Base-by-base conservation (phyloP, 1,284 basidiomycete genomes). In the Puccinia coronata region DNA sequence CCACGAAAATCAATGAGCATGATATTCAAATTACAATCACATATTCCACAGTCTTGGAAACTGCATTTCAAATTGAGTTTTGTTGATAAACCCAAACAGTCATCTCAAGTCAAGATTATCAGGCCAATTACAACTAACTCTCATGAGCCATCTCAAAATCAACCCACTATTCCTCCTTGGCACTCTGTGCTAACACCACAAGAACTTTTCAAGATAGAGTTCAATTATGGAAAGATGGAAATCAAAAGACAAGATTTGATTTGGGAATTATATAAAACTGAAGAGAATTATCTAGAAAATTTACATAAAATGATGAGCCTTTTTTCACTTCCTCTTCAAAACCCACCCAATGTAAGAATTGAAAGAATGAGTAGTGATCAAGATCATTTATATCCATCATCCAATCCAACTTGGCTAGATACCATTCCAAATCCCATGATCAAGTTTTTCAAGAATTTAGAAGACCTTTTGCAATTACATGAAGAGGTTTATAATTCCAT, bases 371-470 rank as follows among this genome's bases (percentile, higher is more conserved):
- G n/a, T n/a, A n/a, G n/a, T n/a, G n/a, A n/a, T n/a, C n/a, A n/a
- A 39, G 34, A 4, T 34, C 34, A 36, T 12, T 20, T 11, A 63
- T 16, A 16, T 14, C 5, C 36, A 85, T 85, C 0, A 88, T 90
- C 1, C 89, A 91, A 83, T 90, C 92, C 76, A 84, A 88, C 2
- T 96, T 94, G 93, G 91, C 95, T 59, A 9, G 2, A 49, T 6
- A 28, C 28, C 8, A 86, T 96, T 25, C 93, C 93, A 0, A 82
- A 87, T 0, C 89, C 90, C 43, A 88, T 93, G 12, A 89, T 90
- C 5, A 89, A 90, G 23, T 88, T 95, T 39, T 91, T 96, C 82
- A 93, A 94, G 85, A 92, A 92, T 90, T 87, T 95, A 69, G 93
- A 95, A 83, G 92, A 93, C 83, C 93, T 96, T 82, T 88, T 91